Conservation (phyloP, 2,329 filamentous ascomycete species). For the Neocatenulostroma microsporum region DNA sequence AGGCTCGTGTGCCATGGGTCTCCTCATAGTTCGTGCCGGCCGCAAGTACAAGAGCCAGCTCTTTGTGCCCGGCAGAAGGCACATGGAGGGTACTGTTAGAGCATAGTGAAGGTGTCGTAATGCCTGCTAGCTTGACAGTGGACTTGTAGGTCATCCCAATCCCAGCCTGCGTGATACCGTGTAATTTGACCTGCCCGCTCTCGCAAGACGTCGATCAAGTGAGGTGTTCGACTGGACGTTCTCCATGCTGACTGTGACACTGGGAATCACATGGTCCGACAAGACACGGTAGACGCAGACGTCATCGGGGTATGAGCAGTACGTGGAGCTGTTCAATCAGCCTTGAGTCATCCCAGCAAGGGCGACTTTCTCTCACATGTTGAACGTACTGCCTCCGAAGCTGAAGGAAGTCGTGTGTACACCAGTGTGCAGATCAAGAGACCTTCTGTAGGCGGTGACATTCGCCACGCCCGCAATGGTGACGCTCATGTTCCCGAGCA, state of each 20-base stretch:
- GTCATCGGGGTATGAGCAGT: slow-evolving; percentile 40
- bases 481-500: slow-evolving; percentile 42
- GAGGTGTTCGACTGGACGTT: slow-evolving; percentile 32
- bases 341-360: too few relatives aligned
- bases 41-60: slow-evolving; percentile 37
- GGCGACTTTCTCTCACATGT: slow-evolving; percentile 11
- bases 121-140: slow-evolving; percentile 27
- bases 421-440: slow-evolving; percentile 39
- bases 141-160: slow-evolving; percentile 42
- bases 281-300: slow-evolving; percentile 34
- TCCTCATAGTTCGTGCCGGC: slow-evolving; percentile 45
- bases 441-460: slow-evolving; percentile 33
- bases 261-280: slow-evolving; percentile 31
- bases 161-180: slow-evolving; percentile 34
- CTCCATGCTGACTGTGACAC: slow-evolving; percentile 35
- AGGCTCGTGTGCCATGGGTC: slow-evolving; percentile 39
- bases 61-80: slow-evolving; percentile 17
- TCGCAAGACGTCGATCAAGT: slow-evolving; percentile 11
- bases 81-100: slow-evolving; percentile 25
- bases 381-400: slow-evolving; percentile 24
- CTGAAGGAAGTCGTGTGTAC: slow-evolving; percentile 29
- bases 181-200: slow-evolving; percentile 25
- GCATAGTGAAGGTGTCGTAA: slow-evolving; percentile 16
- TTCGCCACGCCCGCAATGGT: slow-evolving; percentile 27
- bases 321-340: slow-evolving; percentile 35